phyloP scores from a whole-genome alignment of 2,329 filamentous ascomycete species.

The Fusarium austroafricanum region DNA sequence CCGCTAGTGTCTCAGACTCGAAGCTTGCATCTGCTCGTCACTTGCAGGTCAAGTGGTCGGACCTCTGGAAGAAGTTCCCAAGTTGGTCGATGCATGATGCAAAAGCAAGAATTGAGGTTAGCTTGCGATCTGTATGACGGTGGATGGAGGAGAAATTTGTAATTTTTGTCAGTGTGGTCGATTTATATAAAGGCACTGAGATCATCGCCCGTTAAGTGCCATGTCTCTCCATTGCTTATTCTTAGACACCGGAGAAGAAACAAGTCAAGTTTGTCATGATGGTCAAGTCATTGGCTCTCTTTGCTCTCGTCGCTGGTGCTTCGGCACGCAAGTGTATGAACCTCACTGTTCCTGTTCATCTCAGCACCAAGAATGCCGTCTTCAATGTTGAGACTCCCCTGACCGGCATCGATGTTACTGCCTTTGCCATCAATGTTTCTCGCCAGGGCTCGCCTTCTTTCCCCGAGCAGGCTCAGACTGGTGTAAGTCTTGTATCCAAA shows the following conservation, averaged over 20 bases:
- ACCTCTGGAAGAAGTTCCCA: background rate
- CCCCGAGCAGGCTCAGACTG: slow-evolving; percentile 57
- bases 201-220: slow-evolving; percentile 11
- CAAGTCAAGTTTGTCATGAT: slow-evolving; percentile 19
- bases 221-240: slow-evolving; percentile 7
- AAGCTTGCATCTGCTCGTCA: background rate
- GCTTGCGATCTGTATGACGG: slow-evolving; percentile 4
- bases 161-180: slow-evolving; percentile 12
- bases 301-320: slow-evolving; percentile 44
- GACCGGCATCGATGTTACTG: slow-evolving; percentile 67
- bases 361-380: slow-evolving; percentile 64
- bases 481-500: slow-evolving; percentile 48
- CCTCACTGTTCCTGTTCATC: slow-evolving; percentile 66
- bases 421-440: slow-evolving; percentile 64
- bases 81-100: background rate
- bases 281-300: slow-evolving; percentile 37
- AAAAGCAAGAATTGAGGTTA: background rate
- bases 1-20: background rate
- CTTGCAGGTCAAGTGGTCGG: background rate
- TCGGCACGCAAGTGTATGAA: slow-evolving; percentile 58
- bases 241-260: background rate
- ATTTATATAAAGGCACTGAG: slow-evolving; percentile 31
- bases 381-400: slow-evolving; percentile 62
- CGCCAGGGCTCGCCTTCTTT: slow-evolving; percentile 62
- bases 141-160: slow-evolving; percentile 22